Percentiles rank a stretch among this genome's conserved stretches.
phyloP scores from a whole-genome alignment of 2,329 filamentous ascomycete species.

The Knufia petricola region DNA sequence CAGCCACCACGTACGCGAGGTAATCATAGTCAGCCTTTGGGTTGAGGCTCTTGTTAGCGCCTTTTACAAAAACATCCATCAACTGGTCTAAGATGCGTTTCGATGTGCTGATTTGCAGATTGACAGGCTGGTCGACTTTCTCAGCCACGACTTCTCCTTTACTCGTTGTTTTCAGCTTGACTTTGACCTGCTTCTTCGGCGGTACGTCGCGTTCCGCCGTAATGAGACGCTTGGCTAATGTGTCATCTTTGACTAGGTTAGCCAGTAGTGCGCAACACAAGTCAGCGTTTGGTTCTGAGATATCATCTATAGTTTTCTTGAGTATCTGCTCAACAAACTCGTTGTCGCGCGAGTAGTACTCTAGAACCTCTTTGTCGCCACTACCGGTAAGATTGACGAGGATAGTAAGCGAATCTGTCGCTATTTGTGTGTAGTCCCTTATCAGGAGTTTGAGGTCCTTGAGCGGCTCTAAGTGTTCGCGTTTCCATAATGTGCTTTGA shows the following conservation, averaged over 20 bases:
- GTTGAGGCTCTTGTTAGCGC: constrained; percentile 73
- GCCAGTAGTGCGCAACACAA: constrained; percentile 5
- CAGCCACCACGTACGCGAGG: constrained; percentile 85
- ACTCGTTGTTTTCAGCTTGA: constrained; percentile 1
- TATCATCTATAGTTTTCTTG: constrained; percentile 54
- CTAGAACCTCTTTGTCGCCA: constrained; percentile 64
- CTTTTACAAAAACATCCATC: constrained; percentile 92
- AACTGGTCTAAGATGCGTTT: constrained; percentile 76
- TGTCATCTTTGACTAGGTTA: constrained; percentile 5
- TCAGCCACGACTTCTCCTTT: background rate
- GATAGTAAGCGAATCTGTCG: constrained; percentile 76
- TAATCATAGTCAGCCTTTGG: constrained; percentile 80
- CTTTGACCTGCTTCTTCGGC: constrained; percentile 4
- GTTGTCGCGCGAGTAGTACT: constrained; percentile 65
- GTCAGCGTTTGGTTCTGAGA: constrained; percentile 24
- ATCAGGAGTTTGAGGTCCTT: constrained; percentile 80
- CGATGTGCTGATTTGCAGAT: constrained; percentile 40
- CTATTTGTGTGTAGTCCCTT: constrained; percentile 77
- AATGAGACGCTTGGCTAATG: background rate
- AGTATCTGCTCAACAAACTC: constrained; percentile 69
- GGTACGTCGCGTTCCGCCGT: background rate
- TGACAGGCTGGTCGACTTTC: background rate
- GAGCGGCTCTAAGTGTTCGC: constrained; percentile 64
- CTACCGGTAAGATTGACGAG: constrained; percentile 77
- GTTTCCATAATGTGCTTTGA: constrained; percentile 75